Evolutionary conservation across 2,329 filamentous ascomycete species (phyloP), one percentile per base, ranked within the genome.

Genomic region (Fusarium sp.): DNA sequence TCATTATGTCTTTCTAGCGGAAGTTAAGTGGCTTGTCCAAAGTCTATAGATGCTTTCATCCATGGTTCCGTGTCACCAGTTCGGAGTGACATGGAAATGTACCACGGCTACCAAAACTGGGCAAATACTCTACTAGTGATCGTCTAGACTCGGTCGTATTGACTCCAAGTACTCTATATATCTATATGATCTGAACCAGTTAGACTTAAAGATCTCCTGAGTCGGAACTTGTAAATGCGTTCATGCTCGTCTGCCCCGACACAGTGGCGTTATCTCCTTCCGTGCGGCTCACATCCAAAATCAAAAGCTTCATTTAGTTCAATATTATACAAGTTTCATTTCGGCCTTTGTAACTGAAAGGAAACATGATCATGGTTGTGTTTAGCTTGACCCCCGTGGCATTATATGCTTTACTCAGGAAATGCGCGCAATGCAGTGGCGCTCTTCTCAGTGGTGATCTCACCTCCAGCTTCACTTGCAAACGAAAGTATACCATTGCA

Each of bases 301-400:
- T 17, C 20, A 39, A 28, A 39, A 8, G 14, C 51, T 41, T 18
- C 24, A 18, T n/a, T 39, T 7, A 18, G 6, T 12, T 13, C 14
- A 28, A 28, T n/a, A 28, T 39, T 5, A 39, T 18, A 26, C 35
- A 55, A 39, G 20, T 54, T 54, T n/a, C 35, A 28, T 39, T 20
- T 20, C 5, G 3, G 2, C 7, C 24, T 28, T 54, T 8, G 13
- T 11, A 13, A 6, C 1, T 6, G 10, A 9, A 26, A 14, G 5
- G 0, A 38, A 10, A 28, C 39, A 6, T 18, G 11, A 28, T n/a
- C 35, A n/a, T 17, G 20, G 30, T 11, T 18, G 20, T 18, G 15
- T 8, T 6, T 6, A 28, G 12, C 14, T 18, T 28, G 3, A 9
- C 18, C 2, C 3, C 20, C 26, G 6, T n/a, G 24, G 20, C 14